These are phyloP conservation scores for Epithele typhae DNA, from an alignment of 768 basidiomycete genomes.

Conservation along the genomic window DNA sequence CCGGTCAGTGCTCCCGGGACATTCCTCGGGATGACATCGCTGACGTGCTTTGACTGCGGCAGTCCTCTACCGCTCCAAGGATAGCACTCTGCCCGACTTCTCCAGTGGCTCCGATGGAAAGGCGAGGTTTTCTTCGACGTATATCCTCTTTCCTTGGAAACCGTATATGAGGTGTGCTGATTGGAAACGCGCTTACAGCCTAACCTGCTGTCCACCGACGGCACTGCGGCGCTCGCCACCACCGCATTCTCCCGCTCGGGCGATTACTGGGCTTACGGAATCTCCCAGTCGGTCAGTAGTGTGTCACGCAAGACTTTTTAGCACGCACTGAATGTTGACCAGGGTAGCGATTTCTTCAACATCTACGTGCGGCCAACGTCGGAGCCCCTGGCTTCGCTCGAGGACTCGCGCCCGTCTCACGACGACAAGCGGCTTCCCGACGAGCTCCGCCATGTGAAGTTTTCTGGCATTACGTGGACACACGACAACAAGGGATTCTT, in stretches of 20 bases:
- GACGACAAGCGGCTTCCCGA: conserved; percentile 56
- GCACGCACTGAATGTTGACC: no score
- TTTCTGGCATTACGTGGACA: conserved; percentile 68
- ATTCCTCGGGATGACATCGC: neutral
- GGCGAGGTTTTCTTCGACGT: conserved; percentile 82
- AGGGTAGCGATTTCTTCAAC: conserved; percentile 73
- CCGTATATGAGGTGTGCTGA: neutral
- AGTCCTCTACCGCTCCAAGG: conserved; percentile 63
- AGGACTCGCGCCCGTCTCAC: conserved; percentile 28
- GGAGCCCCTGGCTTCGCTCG: conserved; percentile 44
- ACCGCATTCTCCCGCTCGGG: conserved; percentile 62
- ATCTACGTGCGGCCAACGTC: conserved; percentile 63
- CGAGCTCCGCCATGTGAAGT: conserved; percentile 73
- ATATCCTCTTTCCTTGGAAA: conserved; percentile 18
- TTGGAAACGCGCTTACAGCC: conserved; percentile 38
- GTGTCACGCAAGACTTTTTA: conserved; percentile 20
- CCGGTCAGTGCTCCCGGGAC: conserved; percentile 25
- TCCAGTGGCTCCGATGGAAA: conserved; percentile 36
- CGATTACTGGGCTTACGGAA: conserved; percentile 72
- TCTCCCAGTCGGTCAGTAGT: conserved; percentile 59
- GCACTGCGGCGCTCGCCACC: conserved; percentile 58
- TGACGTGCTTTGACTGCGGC: neutral
- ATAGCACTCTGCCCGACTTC: conserved; percentile 50
- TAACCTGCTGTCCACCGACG: conserved; percentile 69
- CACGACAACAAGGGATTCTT: conserved; percentile 81